Evolutionary conservation across 23 red algal species (phyloP), one percentile per base, ranked within the genome.

Genomic region (Gracilaria vermiculophylla): DNA sequence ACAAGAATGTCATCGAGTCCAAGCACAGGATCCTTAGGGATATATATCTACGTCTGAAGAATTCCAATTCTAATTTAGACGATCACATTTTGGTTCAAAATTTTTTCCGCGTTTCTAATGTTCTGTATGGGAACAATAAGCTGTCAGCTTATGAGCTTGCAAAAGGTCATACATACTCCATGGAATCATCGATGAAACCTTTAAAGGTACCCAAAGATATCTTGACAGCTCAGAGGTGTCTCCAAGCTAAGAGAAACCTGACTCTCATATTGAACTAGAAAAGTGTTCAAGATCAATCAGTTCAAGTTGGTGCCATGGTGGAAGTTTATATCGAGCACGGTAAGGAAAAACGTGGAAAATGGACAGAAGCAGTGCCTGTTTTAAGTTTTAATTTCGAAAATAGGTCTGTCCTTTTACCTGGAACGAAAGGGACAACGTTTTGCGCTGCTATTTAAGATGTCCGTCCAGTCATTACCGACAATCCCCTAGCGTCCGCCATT

Each of bases 221-320:
- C 6, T 7, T 5, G 19, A 60, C 7, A 29, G 55, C 55, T 19
- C 55, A 60, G 6, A 29, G 25, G n/a, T 21, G n/a, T 29, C 27
- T 60, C 19, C 19, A 27, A 27, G 19, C 55, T 7, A 60, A 60
- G 25, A 21, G 55, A 23, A 78, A 50, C 3, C 13, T 72, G 21
- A 81, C 76, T 34, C 52, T 81, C 24, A 81, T 81, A 9, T 51
- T 81, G 21, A 19, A 51, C 52, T 81, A 48, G 8, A 81, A 81
- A 32, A 19, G 44, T 42, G 53, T 60, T 39, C 49, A 61, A 60
- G 53, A 81, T 11, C 2, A 15, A 9, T 51, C 76, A 12, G 31
- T 81, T 60, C 13, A 56, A 16, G 76, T 81, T 25, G 51, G 76
- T 2, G 76, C 57, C 31, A 29, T 58, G 53, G 2, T 81, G 35